Conservation (phyloP, 1,284 basidiomycete genomes). For the Heterobasidion parviporum region DNA sequence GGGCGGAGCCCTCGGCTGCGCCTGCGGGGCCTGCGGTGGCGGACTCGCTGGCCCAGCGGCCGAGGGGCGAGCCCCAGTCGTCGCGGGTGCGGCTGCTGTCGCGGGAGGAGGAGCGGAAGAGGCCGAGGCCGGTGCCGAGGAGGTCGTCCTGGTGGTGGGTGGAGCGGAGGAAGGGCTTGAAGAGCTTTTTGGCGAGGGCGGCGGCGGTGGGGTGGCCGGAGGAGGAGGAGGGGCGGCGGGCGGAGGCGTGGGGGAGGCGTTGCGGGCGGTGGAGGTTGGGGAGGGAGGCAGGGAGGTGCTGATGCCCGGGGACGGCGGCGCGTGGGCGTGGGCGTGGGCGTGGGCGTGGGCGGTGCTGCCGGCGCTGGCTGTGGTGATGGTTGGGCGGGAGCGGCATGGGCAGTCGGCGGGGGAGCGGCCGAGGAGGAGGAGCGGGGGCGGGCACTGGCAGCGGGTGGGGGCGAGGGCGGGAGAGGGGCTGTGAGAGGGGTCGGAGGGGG, state of each 20-base stretch:
- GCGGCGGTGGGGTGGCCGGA: slow-evolving; percentile 3
- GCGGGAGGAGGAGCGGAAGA: slow-evolving; percentile 24
- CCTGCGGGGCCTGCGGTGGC: neutral
- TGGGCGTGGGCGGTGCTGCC: slow-evolving; percentile 6
- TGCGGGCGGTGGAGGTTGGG: slow-evolving; percentile 11
- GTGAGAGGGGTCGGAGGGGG: slow-evolving; percentile 4
- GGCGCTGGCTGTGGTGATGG: slow-evolving; percentile 8
- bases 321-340: slow-evolving; percentile 12
- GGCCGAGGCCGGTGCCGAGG: slow-evolving; percentile 17
- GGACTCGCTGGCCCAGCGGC: slow-evolving; percentile 7
- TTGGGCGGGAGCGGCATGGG: slow-evolving; percentile 4
- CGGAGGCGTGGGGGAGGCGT: slow-evolving; percentile 4
- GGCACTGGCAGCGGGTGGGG: neutral
- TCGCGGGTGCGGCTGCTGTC: slow-evolving; percentile 9
- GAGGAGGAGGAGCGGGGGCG: slow-evolving; percentile 6
- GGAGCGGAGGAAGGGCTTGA: slow-evolving; percentile 15
- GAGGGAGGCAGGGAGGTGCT: slow-evolving; percentile 8
- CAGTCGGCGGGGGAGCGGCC: slow-evolving; percentile 7
- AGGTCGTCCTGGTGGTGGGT: slow-evolving; percentile 1
- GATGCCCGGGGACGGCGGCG: slow-evolving; percentile 3
- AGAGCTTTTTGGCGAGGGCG: slow-evolving; percentile 18
- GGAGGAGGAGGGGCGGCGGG: neutral
- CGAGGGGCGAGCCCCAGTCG: slow-evolving; percentile 6
- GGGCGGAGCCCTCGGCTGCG: slow-evolving; percentile 8
- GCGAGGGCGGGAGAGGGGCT: neutral